Evolutionary conservation across 1,284 basidiomycete genomes (phyloP), one percentile per base, ranked within the genome.

Genomic region (Malassezia yamatoensis): DNA sequence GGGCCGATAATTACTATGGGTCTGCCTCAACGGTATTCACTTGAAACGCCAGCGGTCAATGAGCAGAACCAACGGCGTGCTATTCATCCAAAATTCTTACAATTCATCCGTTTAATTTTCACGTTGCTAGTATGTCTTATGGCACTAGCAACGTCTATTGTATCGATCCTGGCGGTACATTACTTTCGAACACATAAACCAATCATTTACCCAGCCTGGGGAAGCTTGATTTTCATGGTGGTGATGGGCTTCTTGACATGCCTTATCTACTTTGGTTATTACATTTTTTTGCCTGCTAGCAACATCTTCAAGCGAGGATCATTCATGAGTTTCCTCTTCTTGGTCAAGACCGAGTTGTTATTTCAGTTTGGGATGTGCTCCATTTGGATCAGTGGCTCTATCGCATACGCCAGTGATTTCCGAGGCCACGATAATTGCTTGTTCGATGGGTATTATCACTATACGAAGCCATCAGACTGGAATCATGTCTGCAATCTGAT

Each of bases 381-480:
- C 10, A 61, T 76, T 29, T 76, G 75, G 75, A 65, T 76, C 47
- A 75, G 72, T 46, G 74, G 72, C 24, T 70, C 75, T 4, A 42
- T 76, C 6, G 75, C 75, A 0, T 70, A 75, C 47, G 74, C 74
- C 3, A 49, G 50, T 47, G 75, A 76, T 53, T 49, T 76, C 40
- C 62, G 75, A 16, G 75, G 75, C 1, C 54, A 58, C 20, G 74
- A 76, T 45, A 76, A 76, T 57, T 76, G 75, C 48, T 54, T 60
- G 41, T 74, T 74, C 54, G 74, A 76, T 48, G 75, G 75, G 1
- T 76, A 76, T 60, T 74, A 67, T 61, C 75, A 76, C 55, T 76
- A 75, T 56, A 57, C 71, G 15, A 71, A 75, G 59, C 75, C 75
- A 0, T 55, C 50, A 38, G 65, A 76, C 56, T 76, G 76, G 54